Conservation (phyloP, 208 protist species). For the Baffinella frigidus region DNA sequence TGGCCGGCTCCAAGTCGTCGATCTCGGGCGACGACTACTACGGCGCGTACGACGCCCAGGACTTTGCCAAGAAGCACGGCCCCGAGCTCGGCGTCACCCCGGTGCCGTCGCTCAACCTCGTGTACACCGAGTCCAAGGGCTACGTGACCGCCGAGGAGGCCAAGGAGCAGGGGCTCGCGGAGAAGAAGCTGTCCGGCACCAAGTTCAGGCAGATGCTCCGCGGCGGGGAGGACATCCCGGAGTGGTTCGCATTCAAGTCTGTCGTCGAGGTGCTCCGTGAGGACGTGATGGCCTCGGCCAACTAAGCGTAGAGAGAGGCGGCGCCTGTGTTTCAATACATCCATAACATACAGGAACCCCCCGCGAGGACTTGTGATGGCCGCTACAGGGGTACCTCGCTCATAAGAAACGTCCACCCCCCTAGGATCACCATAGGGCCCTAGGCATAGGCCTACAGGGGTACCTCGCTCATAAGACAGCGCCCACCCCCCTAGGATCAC, state of each 20-base stretch:
- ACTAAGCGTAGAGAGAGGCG: too few species aligned
- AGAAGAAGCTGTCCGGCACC: constrained; percentile 78
- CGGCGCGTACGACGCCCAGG: constrained; percentile 80
- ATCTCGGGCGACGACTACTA: constrained; percentile 77
- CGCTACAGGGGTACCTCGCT: too few species aligned
- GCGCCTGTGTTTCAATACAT: too few species aligned
- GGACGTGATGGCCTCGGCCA: too few species aligned
- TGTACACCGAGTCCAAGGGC: constrained; percentile 69
- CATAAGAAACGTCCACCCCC: too few species aligned
- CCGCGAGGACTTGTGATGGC: too few species aligned
- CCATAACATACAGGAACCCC: too few species aligned
- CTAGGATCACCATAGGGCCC: too few species aligned
- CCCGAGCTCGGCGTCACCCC: constrained; percentile 77
- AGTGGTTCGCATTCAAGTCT: constrained; percentile 81
- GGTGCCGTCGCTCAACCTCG: constrained; percentile 75
- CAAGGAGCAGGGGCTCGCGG: constrained; percentile 68
- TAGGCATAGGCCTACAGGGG: too few species aligned
- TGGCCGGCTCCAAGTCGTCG: constrained; percentile 79
- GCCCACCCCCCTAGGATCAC: too few species aligned
- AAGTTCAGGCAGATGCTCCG: constrained; percentile 77
- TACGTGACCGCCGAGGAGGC: constrained; percentile 74
- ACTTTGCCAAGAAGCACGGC: constrained; percentile 74
- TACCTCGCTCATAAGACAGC: too few species aligned
- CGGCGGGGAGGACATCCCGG: constrained; percentile 79
- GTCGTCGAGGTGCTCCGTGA: constrained; percentile 77